These are phyloP conservation scores for Spathaspora passalidarum DNA, from an alignment of 805 yeast genomes.

Conservation along the genomic window DNA sequence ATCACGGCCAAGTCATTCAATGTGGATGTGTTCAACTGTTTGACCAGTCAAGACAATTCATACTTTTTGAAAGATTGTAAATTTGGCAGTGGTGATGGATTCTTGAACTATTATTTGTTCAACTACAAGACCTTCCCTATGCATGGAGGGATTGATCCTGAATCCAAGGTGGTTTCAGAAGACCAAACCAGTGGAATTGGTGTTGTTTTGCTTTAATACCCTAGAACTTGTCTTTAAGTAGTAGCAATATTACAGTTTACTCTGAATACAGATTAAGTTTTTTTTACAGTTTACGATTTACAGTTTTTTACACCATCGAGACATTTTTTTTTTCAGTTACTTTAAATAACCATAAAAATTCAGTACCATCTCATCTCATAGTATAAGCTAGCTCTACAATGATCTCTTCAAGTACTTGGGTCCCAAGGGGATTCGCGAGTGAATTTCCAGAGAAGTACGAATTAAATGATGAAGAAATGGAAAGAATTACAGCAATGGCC, in stretches of 20 bases:
- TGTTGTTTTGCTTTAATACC: slow-evolving; percentile 70
- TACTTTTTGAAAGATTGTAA: slow-evolving; percentile 77
- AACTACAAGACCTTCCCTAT: slow-evolving; percentile 83
- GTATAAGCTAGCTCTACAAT: slow-evolving; percentile 30
- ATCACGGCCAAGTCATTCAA: slow-evolving; percentile 63
- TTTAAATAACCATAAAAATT: neutral
- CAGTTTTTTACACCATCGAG: neutral
- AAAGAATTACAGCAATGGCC: slow-evolving; percentile 82
- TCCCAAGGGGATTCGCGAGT: slow-evolving; percentile 91
- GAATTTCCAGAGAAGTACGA: slow-evolving; percentile 90
- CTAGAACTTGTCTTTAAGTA: no score
- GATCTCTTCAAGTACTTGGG: slow-evolving; percentile 95
- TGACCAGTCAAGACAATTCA: slow-evolving; percentile 87
- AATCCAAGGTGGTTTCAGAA: slow-evolving; percentile 49
- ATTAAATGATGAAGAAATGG: slow-evolving; percentile 89
- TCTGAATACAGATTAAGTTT: neutral
- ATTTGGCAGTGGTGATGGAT: slow-evolving; percentile 93
- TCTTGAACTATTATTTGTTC: slow-evolving; percentile 84
- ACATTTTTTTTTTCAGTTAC: neutral
- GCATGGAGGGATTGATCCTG: slow-evolving; percentile 69
- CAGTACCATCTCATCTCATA: neutral
- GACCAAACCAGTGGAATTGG: slow-evolving; percentile 79
- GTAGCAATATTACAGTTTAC: neutral
- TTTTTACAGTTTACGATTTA: neutral
- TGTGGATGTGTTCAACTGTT: slow-evolving; percentile 92